Conservation (phyloP, 129 eudicot genomes). For the Glebionis coronaria region DNA sequence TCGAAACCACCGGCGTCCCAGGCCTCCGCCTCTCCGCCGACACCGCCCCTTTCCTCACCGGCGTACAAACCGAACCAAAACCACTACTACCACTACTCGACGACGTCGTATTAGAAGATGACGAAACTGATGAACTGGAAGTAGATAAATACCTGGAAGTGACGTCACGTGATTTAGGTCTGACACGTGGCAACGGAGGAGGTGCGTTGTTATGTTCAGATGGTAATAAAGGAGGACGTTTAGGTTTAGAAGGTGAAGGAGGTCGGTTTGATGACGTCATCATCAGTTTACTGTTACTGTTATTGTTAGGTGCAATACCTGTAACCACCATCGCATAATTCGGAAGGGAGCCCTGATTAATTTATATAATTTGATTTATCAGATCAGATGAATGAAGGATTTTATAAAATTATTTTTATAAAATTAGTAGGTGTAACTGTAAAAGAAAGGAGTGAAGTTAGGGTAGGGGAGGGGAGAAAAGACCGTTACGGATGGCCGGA, state of each 20-base stretch:
- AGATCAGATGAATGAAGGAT: constrained; percentile 18
- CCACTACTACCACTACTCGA: constrained; percentile 18
- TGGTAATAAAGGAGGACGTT: constrained; percentile 64
- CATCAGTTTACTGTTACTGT: too few species aligned
- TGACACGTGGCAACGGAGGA: constrained; percentile 43
- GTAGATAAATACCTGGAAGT: constrained; percentile 61
- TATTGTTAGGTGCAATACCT: constrained; percentile 25
- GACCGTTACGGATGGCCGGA: constrained; percentile 33
- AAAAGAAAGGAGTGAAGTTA: constrained; percentile 6
- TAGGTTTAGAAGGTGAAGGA: constrained; percentile 40
- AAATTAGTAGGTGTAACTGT: constrained; percentile 23
- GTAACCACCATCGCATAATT: constrained; percentile 51
- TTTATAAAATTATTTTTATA: background rate
- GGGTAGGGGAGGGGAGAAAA: constrained; percentile 2
- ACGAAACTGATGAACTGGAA: constrained; percentile 38
- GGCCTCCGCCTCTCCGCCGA: constrained; percentile 57
- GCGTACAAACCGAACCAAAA: constrained; percentile 31
- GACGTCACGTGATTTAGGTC: constrained; percentile 66
- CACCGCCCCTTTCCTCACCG: constrained; percentile 41
- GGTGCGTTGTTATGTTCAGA: constrained; percentile 54
- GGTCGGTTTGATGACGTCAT: constrained; percentile 31
- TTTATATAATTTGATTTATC: background rate
- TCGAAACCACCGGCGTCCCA: constrained; percentile 51
- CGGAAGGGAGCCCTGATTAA: constrained; percentile 27
- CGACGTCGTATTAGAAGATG: constrained; percentile 42